Evolutionary conservation across 1,284 basidiomycete genomes (phyloP).

Genomic region (Boletus holoroseus): DNA sequence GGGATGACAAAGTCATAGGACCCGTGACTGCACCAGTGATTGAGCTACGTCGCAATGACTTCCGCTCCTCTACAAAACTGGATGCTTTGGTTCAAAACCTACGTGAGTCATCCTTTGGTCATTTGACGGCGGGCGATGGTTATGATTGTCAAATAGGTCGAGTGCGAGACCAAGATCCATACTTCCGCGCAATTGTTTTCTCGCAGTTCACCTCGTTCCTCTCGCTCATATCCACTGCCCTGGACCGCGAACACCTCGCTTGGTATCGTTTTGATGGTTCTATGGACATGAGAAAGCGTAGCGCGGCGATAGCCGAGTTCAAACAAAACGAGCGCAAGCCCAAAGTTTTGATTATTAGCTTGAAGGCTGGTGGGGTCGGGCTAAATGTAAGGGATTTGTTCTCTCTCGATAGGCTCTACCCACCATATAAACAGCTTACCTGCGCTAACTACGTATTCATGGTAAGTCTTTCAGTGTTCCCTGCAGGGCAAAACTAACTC

Average conservation of each 20-base stretch:
- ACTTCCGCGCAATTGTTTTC: constrained; percentile 82
- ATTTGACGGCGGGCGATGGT: background rate
- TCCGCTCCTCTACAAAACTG: constrained; percentile 84
- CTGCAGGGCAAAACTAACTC: constrained; percentile 1
- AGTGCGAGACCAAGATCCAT: constrained; percentile 66
- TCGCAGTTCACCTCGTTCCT: constrained; percentile 84
- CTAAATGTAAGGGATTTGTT: constrained; percentile 55
- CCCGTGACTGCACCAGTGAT: constrained; percentile 40
- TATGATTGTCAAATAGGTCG: constrained; percentile 39
- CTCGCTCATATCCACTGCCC: constrained; percentile 72
- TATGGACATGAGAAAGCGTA: constrained; percentile 84
- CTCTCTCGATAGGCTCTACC: background rate
- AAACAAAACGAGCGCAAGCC: constrained; percentile 61
- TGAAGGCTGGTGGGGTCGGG: constrained; percentile 94
- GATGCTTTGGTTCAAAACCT: constrained; percentile 68
- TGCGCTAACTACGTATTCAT: constrained; percentile 83
- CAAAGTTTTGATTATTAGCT: constrained; percentile 80
- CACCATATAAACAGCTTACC: constrained; percentile 48
- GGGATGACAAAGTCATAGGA: background rate
- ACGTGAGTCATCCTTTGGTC: constrained; percentile 37
- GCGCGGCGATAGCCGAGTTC: constrained; percentile 71
- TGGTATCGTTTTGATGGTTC: constrained; percentile 90
- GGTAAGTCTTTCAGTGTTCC: constrained; percentile 40
- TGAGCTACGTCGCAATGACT: constrained; percentile 71
- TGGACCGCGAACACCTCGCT: constrained; percentile 69